These are phyloP conservation scores for Trametes meyenii DNA, from an alignment of 768 basidiomycete species.

Conservation along the genomic window DNA sequence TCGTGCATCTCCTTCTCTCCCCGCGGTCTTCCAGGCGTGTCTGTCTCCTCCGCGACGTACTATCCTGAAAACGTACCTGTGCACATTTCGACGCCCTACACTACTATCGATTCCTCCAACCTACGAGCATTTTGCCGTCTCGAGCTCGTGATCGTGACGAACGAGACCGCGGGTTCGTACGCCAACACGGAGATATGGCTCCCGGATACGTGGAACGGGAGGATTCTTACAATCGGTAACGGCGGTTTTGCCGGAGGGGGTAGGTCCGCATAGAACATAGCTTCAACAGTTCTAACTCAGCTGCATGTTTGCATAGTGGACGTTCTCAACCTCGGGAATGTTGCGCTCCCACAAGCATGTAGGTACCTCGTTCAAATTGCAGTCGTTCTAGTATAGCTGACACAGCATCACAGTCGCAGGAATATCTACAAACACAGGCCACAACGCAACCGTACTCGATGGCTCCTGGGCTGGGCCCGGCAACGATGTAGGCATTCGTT, in stretches of 20 bases:
- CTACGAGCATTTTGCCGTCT: constrained; percentile 27
- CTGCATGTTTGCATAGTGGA: constrained; percentile 3
- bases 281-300: no score
- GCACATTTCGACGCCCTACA: constrained; percentile 6
- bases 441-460: constrained; percentile 8
- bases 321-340: constrained; percentile 21
- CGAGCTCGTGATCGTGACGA: constrained; percentile 26
- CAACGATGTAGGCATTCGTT: constrained; percentile 19
- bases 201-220: constrained; percentile 25
- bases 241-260: constrained; percentile 31
- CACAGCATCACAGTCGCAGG: constrained; percentile 21
- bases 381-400: not conserved
- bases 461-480: constrained; percentile 24
- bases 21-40: not conserved
- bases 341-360: constrained; percentile 26
- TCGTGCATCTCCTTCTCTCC: constrained; percentile 15
- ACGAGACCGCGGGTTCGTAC: constrained; percentile 22
- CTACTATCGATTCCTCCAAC: no score
- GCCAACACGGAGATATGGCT: constrained; percentile 33
- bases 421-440: constrained; percentile 27
- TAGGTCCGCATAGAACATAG: not conserved
- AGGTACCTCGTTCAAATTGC: not conserved
- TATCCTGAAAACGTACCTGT: constrained; percentile 20
- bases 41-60: constrained; percentile 9
- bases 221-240: constrained; percentile 32